These are phyloP conservation scores for Beauveria sp. DNA, from an alignment of 2,329 filamentous ascomycete species.

Conservation along the genomic window DNA sequence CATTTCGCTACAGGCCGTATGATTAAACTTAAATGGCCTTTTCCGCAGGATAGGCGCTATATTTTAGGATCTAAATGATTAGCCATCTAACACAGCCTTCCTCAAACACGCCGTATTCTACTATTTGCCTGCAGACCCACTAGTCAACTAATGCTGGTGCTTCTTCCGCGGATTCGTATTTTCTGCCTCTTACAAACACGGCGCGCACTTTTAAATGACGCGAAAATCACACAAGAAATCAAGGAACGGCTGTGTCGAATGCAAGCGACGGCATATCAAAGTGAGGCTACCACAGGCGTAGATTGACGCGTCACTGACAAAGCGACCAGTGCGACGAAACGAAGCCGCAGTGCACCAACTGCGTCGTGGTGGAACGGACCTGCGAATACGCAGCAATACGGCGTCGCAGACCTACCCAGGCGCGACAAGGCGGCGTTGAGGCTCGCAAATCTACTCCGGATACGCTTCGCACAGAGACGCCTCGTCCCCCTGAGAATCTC, in stretches of 20 bases:
- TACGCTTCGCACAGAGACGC: background rate
- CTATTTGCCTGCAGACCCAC: background rate
- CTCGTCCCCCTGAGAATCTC: no score
- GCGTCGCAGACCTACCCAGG: background rate
- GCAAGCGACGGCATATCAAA: conserved; percentile 28
- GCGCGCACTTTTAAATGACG: background rate
- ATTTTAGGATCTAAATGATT: no score
- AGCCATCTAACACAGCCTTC: no score
- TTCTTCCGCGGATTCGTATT: background rate
- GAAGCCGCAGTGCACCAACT: conserved; percentile 28
- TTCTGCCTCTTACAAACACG: background rate
- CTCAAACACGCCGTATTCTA: background rate
- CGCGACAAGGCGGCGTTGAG: background rate
- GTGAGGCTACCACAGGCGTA: conserved; percentile 11
- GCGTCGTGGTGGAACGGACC: conserved; percentile 15
- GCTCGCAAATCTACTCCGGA: background rate
- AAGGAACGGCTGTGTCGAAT: conserved; percentile 25
- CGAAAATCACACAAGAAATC: conserved; percentile 25
- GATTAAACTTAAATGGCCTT: no score
- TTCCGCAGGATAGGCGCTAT: no score
- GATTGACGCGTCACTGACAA: background rate
- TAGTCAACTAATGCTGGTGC: no score
- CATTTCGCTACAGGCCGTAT: no score
- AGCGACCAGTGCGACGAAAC: conserved; percentile 28
- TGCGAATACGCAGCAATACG: conserved; percentile 1